phyloP scores from a whole-genome alignment of 1,139 yeast species.

The Geotrichum klebahnii region DNA sequence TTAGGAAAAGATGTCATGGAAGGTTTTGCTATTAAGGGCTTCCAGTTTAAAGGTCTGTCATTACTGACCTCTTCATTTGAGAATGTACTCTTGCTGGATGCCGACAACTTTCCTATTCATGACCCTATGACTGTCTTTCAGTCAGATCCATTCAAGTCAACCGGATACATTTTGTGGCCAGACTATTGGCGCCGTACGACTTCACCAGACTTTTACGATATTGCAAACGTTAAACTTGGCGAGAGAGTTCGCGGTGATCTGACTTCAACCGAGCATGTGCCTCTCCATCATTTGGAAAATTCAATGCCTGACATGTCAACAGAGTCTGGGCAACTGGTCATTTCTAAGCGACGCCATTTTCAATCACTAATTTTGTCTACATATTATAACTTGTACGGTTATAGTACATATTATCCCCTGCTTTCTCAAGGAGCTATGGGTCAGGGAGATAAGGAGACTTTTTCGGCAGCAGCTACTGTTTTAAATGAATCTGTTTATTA shows the following conservation, averaged over 20 bases:
- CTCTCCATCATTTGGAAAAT: constrained; percentile 64
- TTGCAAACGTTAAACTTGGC: constrained; percentile 51
- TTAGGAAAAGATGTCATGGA: constrained; percentile 47
- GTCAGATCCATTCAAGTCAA: constrained; percentile 49
- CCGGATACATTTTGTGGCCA: constrained; percentile 74
- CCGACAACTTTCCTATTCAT: constrained; percentile 66
- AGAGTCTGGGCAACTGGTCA: constrained; percentile 77
- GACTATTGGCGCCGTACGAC: constrained; percentile 78
- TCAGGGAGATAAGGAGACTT: constrained; percentile 89
- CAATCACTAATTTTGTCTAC: constrained; percentile 62
- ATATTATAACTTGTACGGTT: constrained; percentile 78
- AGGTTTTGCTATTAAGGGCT: constrained; percentile 59
- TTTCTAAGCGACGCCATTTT: constrained; percentile 62
- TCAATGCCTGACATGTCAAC: constrained; percentile 77
- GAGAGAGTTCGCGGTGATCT: constrained; percentile 44
- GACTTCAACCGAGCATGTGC: constrained; percentile 40
- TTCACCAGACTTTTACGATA: constrained; percentile 61
- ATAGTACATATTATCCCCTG: constrained; percentile 73
- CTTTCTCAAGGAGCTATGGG: constrained; percentile 83
- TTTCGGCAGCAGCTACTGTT: constrained; percentile 72
- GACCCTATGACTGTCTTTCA: constrained; percentile 54
- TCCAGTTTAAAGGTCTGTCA: constrained; percentile 75
- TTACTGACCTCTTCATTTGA: constrained; percentile 71
- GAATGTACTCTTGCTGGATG: constrained; percentile 68
- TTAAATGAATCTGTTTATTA: constrained; percentile 59